Evolutionary conservation across 2,329 filamentous ascomycete species (phyloP).

Genomic region (Sordariomycetes sp.): DNA sequence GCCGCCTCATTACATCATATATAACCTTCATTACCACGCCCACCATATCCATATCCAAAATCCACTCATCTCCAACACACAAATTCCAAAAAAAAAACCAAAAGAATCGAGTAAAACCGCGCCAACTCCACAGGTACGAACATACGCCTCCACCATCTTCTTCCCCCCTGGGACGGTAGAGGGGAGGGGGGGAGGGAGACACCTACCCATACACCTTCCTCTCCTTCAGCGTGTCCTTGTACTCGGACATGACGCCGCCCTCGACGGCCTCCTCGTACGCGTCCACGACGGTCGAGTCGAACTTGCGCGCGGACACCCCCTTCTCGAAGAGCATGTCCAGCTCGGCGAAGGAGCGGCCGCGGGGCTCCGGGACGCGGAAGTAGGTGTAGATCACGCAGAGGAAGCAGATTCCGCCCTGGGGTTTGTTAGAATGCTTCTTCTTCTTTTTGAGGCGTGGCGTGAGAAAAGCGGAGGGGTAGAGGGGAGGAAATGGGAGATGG

Average conservation of each 20-base stretch:
- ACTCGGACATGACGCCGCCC: conserved; percentile 34
- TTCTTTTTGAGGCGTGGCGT: neutral
- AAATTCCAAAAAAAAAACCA: neutral
- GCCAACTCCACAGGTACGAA: neutral
- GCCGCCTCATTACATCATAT: neutral
- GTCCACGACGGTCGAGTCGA: conserved; percentile 47
- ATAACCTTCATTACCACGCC: neutral
- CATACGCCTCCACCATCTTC: too few relatives aligned
- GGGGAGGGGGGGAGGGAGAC: neutral
- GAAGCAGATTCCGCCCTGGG: conserved; percentile 24
- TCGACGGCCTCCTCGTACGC: conserved; percentile 43
- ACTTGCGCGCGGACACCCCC: conserved; percentile 60
- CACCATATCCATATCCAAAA: neutral
- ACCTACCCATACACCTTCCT: neutral
- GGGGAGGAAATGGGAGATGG: neutral
- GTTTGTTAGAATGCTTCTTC: neutral
- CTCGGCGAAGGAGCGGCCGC: conserved; percentile 74
- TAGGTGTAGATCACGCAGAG: conserved; percentile 42
- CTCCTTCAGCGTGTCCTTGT: conserved; percentile 24
- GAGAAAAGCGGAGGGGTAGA: neutral
- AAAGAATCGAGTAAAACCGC: neutral
- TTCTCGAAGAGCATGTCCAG: conserved; percentile 77
- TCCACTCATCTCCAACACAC: neutral
- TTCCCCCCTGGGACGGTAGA: too few relatives aligned
- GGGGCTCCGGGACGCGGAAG: conserved; percentile 43